These are phyloP conservation scores for Aspergillus panamensis DNA, from an alignment of 495 filamentous ascomycete species.

Conservation along the genomic window DNA sequence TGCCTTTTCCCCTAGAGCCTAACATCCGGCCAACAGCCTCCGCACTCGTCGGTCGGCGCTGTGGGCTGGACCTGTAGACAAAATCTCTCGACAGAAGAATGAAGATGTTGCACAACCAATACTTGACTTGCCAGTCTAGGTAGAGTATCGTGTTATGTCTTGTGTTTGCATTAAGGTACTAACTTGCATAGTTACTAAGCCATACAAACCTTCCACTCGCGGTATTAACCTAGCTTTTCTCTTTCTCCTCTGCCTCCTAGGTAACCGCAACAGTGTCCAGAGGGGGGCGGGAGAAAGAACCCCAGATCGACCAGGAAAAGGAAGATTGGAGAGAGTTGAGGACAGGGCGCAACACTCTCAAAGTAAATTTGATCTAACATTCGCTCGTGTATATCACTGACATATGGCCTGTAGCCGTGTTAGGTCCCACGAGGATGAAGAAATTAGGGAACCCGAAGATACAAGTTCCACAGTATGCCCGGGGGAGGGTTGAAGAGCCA, in stretches of 20 bases:
- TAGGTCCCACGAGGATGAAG: conserved; percentile 56
- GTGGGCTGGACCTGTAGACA: conserved; percentile 5
- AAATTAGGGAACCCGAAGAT: conserved; percentile 55
- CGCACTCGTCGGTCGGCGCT: neutral
- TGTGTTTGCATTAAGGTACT: conserved; percentile 20
- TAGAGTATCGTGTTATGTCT: conserved; percentile 25
- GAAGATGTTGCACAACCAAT: conserved; percentile 17
- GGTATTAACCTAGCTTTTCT: conserved; percentile 10
- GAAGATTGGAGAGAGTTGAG: neutral
- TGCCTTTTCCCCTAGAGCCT: neutral
- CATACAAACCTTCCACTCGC: conserved; percentile 21
- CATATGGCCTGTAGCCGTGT: conserved; percentile 52
- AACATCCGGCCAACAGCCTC: neutral
- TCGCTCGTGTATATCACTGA: conserved; percentile 49
- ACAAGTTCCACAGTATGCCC: conserved; percentile 52
- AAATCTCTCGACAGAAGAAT: conserved; percentile 16
- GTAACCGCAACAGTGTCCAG: conserved; percentile 23
- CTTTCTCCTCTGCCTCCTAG: conserved; percentile 17
- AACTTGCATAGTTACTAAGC: conserved; percentile 22
- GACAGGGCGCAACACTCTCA: conserved; percentile 19
- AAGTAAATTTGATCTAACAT: conserved; percentile 46
- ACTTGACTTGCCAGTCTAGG: conserved; percentile 23
- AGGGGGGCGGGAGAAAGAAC: conserved; percentile 8
- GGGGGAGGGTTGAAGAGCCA: conserved; percentile 42
- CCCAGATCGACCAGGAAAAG: neutral